A percentile compares a stretch with the other conserved stretches of the same genome.
These are phyloP conservation scores for Aleurites moluccanus DNA, from an alignment of 441 rosid species.

Conservation along the genomic window DNA sequence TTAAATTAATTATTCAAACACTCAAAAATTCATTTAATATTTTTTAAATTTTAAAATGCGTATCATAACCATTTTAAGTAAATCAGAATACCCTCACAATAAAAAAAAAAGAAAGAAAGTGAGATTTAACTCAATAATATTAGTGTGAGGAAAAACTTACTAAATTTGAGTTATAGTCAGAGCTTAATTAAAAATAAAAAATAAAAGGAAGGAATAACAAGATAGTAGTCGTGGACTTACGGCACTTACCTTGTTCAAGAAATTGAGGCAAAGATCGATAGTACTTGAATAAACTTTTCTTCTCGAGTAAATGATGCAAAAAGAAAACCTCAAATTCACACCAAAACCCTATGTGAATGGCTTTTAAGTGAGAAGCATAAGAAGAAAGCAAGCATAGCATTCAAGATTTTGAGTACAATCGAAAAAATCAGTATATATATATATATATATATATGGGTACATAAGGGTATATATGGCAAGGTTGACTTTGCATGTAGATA, in stretches of 20 bases:
- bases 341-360: constrained; percentile 1
- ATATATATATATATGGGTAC: not conserved
- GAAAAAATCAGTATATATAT: not conserved
- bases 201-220: too few relatives aligned
- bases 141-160: too few relatives aligned
- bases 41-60: too few relatives aligned
- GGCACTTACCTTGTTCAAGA: constrained; percentile 32
- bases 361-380: constrained; percentile 9
- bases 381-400: constrained; percentile 13
- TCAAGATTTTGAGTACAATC: constrained; percentile 21
- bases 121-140: too few relatives aligned
- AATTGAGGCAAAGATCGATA: constrained; percentile 20
- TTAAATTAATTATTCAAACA: too few relatives aligned
- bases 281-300: constrained; percentile 22
- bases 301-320: constrained; percentile 37
- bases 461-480: constrained; percentile 5
- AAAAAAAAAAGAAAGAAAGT: too few relatives aligned
- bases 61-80: too few relatives aligned
- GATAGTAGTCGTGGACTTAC: not conserved
- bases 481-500: constrained; percentile 43
- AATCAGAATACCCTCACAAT: too few relatives aligned
- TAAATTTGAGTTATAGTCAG: too few relatives aligned
- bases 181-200: too few relatives aligned
- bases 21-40: too few relatives aligned
- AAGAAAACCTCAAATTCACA: constrained; percentile 24